Percentiles rank a stretch among this genome's conserved stretches.
Evolutionary conservation across 2,329 filamentous ascomycete species (phyloP).

Genomic region (Pseudocercospora ulei): DNA sequence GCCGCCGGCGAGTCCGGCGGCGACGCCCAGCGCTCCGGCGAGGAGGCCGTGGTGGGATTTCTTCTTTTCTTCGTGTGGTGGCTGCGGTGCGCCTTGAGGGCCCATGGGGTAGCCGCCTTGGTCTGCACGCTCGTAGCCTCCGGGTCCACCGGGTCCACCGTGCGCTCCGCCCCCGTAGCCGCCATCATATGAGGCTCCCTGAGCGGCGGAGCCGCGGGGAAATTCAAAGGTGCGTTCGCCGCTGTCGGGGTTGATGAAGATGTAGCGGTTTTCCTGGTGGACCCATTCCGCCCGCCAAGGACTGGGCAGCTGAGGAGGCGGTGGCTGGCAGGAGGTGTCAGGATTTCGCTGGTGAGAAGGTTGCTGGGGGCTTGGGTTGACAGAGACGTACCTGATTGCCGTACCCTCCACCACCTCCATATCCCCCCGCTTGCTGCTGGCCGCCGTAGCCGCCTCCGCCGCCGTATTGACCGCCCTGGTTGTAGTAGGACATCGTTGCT

Average conservation of each 20-base stretch:
- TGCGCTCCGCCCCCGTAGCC: conserved; percentile 25
- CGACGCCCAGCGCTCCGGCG: conserved; percentile 37
- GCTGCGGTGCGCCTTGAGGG: conserved; percentile 15
- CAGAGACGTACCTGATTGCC: conserved; percentile 1
- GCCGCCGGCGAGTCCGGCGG: conserved; percentile 38
- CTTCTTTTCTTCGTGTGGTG: conserved; percentile 28
- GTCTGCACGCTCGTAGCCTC: conserved; percentile 14
- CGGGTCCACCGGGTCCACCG: conserved; percentile 16
- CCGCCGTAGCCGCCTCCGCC: conserved; percentile 12
- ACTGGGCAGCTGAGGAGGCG: conserved; percentile 34
- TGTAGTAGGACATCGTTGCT: conserved; percentile 12
- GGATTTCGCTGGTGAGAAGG: not conserved
- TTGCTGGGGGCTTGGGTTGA: not conserved
- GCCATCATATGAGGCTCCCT: conserved; percentile 19
- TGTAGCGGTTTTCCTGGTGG: conserved; percentile 36
- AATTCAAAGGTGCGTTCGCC: conserved; percentile 39
- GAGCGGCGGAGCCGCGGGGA: conserved; percentile 27
- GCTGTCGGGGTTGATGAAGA: conserved; percentile 42
- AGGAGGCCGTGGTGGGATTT: conserved; percentile 28
- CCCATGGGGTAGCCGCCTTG: conserved; percentile 17
- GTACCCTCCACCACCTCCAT: conserved; percentile 10
- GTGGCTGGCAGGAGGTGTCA: conserved; percentile 9
- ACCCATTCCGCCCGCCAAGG: conserved; percentile 44
- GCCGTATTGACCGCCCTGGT: conserved; percentile 10
- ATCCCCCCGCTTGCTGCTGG: too few relatives aligned